Conservation (phyloP, 2,329 filamentous ascomycete genomes). For the Diatrype stigma region DNA sequence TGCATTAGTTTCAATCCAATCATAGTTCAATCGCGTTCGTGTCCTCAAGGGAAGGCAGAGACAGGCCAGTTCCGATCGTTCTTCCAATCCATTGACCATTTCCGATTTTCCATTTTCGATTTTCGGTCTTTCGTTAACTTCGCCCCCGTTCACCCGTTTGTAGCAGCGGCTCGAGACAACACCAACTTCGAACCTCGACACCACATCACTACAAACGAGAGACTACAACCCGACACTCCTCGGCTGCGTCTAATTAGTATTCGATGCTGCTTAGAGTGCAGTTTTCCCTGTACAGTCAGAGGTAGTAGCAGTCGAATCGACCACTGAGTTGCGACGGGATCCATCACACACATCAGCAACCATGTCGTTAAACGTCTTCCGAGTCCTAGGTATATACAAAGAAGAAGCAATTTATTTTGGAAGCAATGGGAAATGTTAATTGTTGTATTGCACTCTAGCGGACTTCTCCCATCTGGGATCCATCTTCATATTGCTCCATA, state of each 20-base stretch:
- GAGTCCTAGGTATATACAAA: conserved; percentile 47
- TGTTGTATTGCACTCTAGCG: conserved; percentile 47
- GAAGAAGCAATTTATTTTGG: not conserved
- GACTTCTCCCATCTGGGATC: conserved; percentile 95
- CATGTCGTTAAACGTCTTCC: conserved; percentile 56
- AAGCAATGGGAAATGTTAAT: not conserved
- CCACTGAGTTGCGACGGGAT: conserved; percentile 2
- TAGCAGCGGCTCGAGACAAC: too few relatives aligned
- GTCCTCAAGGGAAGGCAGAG: conserved; percentile 27
- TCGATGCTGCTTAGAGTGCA: not conserved
- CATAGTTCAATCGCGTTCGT: conserved; percentile 39
- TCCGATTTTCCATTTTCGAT: too few relatives aligned
- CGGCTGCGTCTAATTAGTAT: not conserved
- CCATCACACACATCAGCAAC: conserved; percentile 9
- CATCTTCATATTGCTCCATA: conserved; percentile 91
- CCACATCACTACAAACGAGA: too few relatives aligned
- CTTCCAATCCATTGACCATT: too few relatives aligned
- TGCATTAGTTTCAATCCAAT: conserved; percentile 23
- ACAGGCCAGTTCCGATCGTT: too few relatives aligned
- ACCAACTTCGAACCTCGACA: too few relatives aligned
- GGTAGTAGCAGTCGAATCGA: conserved; percentile 14
- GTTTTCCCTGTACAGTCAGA: not conserved
- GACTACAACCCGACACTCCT: too few relatives aligned
- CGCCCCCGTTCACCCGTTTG: too few relatives aligned
- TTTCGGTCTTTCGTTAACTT: too few relatives aligned